phyloP scores from a whole-genome alignment of 2,329 filamentous ascomycete genomes.

The Aspergillus ochraceoroseus region DNA sequence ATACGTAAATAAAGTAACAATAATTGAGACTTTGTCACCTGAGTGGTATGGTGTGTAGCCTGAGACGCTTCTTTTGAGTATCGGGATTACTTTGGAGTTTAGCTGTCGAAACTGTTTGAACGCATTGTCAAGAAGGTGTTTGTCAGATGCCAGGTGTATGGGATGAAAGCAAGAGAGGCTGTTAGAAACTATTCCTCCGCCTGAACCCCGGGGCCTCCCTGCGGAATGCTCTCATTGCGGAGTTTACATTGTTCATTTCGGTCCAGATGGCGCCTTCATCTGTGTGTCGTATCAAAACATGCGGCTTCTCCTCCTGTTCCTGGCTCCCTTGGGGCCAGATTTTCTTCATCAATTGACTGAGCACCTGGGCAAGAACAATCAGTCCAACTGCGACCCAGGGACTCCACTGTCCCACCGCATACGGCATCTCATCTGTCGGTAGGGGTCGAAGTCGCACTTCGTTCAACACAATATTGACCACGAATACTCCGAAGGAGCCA shows the following conservation, averaged over 20 bases:
- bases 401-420: constrained; percentile 6
- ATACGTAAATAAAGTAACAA: too few relatives aligned
- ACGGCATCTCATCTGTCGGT: constrained; percentile 5
- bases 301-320: background rate
- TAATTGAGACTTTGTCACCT: too few relatives aligned
- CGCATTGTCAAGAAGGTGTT: too few relatives aligned
- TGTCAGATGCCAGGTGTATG: too few relatives aligned
- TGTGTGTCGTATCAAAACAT: background rate
- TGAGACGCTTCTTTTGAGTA: too few relatives aligned
- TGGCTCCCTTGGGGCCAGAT: background rate
- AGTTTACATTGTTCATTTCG: too few relatives aligned
- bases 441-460: constrained; percentile 2
- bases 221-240: background rate
- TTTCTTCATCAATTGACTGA: background rate
- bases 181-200: background rate
- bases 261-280: too few relatives aligned
- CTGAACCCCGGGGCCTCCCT: background rate
- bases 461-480: constrained; percentile 4
- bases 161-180: too few relatives aligned
- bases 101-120: too few relatives aligned
- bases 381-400: constrained; percentile 3
- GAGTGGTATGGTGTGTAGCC: too few relatives aligned
- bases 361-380: constrained; percentile 5
- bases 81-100: too few relatives aligned
- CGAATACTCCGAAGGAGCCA: constrained; percentile 1